These are phyloP conservation scores for Pleurotus platypus DNA, from an alignment of 768 basidiomycete species.

Conservation along the genomic window DNA sequence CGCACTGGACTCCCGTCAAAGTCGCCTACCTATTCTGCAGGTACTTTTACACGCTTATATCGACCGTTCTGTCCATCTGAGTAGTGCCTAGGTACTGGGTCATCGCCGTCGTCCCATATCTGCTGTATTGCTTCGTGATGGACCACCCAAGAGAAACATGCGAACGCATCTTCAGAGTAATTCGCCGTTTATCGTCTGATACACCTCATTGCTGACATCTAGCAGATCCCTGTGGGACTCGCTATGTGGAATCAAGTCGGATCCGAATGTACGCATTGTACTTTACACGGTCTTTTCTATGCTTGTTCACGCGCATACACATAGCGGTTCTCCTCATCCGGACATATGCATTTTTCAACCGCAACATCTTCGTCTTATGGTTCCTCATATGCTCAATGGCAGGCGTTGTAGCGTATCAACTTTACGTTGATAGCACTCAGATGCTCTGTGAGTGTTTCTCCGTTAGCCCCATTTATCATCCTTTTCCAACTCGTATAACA, in stretches of 20 bases:
- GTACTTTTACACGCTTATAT: conserved; percentile 36
- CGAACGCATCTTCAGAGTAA: conserved; percentile 66
- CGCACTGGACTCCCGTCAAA: conserved; percentile 82
- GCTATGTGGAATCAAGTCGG: conserved; percentile 89
- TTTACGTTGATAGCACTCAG: conserved; percentile 74
- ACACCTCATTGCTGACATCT: not conserved
- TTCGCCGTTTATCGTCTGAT: not conserved
- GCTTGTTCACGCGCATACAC: conserved; percentile 16
- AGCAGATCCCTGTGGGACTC: conserved; percentile 72
- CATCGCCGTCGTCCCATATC: conserved; percentile 72
- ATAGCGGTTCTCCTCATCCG: conserved; percentile 76
- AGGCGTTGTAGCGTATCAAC: conserved; percentile 77
- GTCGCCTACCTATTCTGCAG: conserved; percentile 81
- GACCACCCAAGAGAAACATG: conserved; percentile 65
- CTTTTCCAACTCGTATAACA: conserved; percentile 18
- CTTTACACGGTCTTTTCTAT: conserved; percentile 7
- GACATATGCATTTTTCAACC: conserved; percentile 84
- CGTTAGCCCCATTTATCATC: not conserved
- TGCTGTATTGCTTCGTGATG: conserved; percentile 71
- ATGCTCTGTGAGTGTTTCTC: conserved; percentile 58
- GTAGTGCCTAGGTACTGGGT: conserved; percentile 67
- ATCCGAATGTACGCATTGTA: conserved; percentile 56
- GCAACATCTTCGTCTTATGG: conserved; percentile 63
- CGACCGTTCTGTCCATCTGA: conserved; percentile 9
- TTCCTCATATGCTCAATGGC: conserved; percentile 63